Conservation (phyloP, 345 rosid genomes). For the Eucalyptus polyanthemos region DNA sequence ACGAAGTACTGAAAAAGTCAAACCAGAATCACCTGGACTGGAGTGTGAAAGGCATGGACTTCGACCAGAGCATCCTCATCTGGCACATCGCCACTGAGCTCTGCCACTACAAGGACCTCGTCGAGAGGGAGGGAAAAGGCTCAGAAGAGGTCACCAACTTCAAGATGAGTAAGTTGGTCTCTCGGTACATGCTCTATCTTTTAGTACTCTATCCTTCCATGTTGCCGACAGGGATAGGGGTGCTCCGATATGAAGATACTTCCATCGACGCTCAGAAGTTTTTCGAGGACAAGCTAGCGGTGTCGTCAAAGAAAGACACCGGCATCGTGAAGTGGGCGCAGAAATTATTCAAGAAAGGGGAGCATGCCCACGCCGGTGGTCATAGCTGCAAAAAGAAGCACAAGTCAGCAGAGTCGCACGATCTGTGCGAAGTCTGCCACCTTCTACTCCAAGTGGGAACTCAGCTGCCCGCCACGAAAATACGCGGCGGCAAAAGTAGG, state of each 20-base stretch:
- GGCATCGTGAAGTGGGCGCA: neutral
- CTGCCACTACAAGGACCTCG: neutral
- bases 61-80: neutral
- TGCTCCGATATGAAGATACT: neutral
- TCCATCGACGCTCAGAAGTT: neutral
- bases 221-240: neutral
- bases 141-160: accelerated
- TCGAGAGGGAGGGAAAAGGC: accelerated
- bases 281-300: neutral
- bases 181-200: neutral
- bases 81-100: neutral
- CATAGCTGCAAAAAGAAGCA: neutral
- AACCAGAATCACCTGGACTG: accelerated
- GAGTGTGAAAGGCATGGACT: neutral
- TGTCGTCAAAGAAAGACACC: neutral
- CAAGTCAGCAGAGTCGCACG: neutral
- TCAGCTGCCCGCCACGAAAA: neutral
- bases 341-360: neutral
- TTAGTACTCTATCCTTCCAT: neutral
- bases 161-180: neutral
- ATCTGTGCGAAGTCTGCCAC: neutral
- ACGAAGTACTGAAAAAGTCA: accelerated
- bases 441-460: neutral
- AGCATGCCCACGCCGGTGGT: neutral
- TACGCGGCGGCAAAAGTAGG: constrained; percentile 7